Conservation (phyloP, 345 rosid genomes). For the Populus simonii region DNA sequence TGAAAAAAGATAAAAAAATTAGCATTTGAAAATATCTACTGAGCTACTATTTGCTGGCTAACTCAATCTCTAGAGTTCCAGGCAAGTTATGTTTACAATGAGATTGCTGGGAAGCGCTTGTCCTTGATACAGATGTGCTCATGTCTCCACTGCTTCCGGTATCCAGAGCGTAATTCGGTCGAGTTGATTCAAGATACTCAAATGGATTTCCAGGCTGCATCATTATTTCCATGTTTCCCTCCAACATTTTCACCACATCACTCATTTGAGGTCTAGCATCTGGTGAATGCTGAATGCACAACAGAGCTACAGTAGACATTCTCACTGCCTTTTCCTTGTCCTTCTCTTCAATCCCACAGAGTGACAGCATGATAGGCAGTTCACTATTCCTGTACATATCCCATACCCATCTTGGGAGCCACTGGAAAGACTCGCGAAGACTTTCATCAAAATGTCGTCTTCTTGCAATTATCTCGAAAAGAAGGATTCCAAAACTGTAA, state of each 20-base stretch:
- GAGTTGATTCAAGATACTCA: conserved; percentile 14
- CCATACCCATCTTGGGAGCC: conserved; percentile 20
- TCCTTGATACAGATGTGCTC: not conserved
- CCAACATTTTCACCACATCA: conserved; percentile 32
- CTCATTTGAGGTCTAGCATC: conserved; percentile 37
- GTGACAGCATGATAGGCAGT: not conserved
- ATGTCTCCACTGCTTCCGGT: not conserved
- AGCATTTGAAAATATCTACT: too few species aligned
- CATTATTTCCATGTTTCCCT: conserved; percentile 28
- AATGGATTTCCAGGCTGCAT: conserved; percentile 26
- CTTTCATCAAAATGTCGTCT: conserved; percentile 11
- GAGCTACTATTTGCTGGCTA: not conserved
- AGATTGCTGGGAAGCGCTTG: not conserved
- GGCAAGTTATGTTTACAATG: too few species aligned
- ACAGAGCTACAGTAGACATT: conserved; percentile 28
- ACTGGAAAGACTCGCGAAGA: not conserved
- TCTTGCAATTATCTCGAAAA: conserved; percentile 21
- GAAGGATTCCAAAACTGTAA: conserved; percentile 29
- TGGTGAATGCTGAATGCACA: conserved; percentile 33
- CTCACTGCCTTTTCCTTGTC: conserved; percentile 25
- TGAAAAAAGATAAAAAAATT: too few species aligned
- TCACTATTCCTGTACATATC: conserved; percentile 9
- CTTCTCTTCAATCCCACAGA: conserved; percentile 23
- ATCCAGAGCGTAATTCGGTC: not conserved
- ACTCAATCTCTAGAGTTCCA: conserved; percentile 1